These are phyloP conservation scores for Agroathelia rolfsii DNA, from an alignment of 1,284 basidiomycete genomes.

Conservation along the genomic window DNA sequence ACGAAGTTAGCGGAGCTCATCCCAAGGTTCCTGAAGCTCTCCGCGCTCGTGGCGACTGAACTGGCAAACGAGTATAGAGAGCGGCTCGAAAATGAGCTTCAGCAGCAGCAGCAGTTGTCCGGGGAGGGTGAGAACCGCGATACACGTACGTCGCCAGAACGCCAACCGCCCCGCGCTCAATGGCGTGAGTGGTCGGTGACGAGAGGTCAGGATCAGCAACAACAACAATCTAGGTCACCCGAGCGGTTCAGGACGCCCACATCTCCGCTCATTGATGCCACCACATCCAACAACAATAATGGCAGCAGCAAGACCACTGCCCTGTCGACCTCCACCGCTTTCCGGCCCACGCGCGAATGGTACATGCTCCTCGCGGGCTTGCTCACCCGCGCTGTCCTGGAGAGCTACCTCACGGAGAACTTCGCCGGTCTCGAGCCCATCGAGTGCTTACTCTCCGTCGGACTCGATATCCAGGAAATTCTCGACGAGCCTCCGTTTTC, in stretches of 20 bases:
- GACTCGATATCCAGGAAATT: slow-evolving; percentile 37
- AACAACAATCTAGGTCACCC: slow-evolving; percentile 10
- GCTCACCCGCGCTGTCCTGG: slow-evolving; percentile 67
- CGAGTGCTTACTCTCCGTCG: slow-evolving; percentile 66
- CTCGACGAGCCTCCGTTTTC: not conserved
- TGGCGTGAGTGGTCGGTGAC: slow-evolving; percentile 12
- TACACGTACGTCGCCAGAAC: too few species aligned
- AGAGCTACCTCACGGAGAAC: slow-evolving; percentile 70
- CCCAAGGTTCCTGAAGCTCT: slow-evolving; percentile 61
- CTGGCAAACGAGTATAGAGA: slow-evolving; percentile 48
- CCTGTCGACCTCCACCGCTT: slow-evolving; percentile 24
- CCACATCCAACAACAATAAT: not conserved
- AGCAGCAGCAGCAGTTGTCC: slow-evolving; percentile 24
- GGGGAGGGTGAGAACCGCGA: slow-evolving; percentile 31
- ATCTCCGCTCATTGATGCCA: too few species aligned
- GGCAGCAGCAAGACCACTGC: not conserved
- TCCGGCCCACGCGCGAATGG: slow-evolving; percentile 67
- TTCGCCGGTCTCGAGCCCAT: slow-evolving; percentile 65
- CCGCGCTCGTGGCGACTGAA: slow-evolving; percentile 65
- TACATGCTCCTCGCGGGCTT: slow-evolving; percentile 68
- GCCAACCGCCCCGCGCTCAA: too few species aligned
- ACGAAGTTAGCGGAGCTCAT: slow-evolving; percentile 61
- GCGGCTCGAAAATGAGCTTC: slow-evolving; percentile 18
- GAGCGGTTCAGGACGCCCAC: slow-evolving; percentile 1
- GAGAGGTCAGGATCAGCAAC: slow-evolving; percentile 8